Base-by-base conservation (phyloP, 148 eudicot genomes). In the Rhododendron kiyosumense region DNA sequence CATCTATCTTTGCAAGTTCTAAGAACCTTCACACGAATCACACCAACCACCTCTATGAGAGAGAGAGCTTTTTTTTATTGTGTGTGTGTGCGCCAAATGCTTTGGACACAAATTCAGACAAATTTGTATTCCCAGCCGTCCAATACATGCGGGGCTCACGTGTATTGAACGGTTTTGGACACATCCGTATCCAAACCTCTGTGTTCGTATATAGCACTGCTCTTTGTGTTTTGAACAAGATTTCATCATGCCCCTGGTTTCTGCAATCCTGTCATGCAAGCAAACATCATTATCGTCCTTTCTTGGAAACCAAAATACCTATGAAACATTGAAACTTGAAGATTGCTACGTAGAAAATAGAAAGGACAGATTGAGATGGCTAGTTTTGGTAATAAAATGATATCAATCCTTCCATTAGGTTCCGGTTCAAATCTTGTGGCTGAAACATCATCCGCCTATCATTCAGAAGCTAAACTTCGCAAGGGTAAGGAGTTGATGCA, bases 241-340 rank as follows among this genome's bases (percentile, higher is more conserved):
- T 22, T 22, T 20, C 34, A 49, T 17, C 11, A 20, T 34, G 78
- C 26, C 81, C 12, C 32, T 76, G 24, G 79, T 11, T 38, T 71
- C 79, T 57, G 82, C 86, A 59, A 46, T 24, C 8, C 30, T 79
- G 8, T 14, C 48, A 61, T 48, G 71, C 49, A 85, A 85, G 87
- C 87, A 84, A 79, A 26, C 65, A 63, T 79, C 87, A 85, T 59
- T 84, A n/a, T n/a, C n/a, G n/a, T n/a, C 41, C 32, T 65, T 80
- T 22, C 67, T 43, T 71, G 76, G 38, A 32, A 30, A 71, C 41
- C 76, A 32, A 71, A 30, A 32, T 28, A 71, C 76, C 76, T 71
- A 14, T 71, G 20, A 28, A 71, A 30, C 38, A 14, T 30, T 71
- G 38, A 74, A 34, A 34, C 45, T 34, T 74, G 26, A 76, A 38